Percentiles rank a stretch among this genome's conserved stretches.
phyloP scores from a whole-genome alignment of 2,329 filamentous ascomycete genomes.

The Rutstroemia sp. region DNA sequence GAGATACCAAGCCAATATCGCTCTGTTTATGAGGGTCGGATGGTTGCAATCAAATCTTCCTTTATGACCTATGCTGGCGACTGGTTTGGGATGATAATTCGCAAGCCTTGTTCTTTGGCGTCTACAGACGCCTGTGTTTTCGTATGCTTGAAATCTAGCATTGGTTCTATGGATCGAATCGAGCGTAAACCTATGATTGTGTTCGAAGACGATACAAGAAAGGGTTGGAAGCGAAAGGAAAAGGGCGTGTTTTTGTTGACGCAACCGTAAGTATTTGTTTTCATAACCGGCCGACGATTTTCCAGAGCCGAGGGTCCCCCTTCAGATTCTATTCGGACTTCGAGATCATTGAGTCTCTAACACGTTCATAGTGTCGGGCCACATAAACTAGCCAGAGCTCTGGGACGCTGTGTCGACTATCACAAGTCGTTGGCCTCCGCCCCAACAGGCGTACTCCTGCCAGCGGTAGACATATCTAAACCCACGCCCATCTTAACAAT shows the following conservation, averaged over 20 bases:
- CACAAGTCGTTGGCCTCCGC: neutral
- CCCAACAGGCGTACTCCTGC: no score
- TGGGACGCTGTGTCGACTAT: constrained; percentile 15
- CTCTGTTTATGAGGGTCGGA: constrained; percentile 7
- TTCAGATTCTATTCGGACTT: neutral
- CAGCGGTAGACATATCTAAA: neutral
- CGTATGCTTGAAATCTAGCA: constrained; percentile 13
- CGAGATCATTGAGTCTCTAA: neutral
- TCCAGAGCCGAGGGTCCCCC: neutral
- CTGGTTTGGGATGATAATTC: constrained; percentile 20
- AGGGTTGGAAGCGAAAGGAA: neutral
- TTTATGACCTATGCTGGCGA: constrained; percentile 12
- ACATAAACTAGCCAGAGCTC: constrained; percentile 15
- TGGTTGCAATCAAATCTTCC: constrained; percentile 14
- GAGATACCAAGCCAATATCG: constrained; percentile 12
- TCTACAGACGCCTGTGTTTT: constrained; percentile 10
- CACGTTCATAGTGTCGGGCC: constrained; percentile 14
- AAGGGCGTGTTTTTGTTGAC: constrained; percentile 13
- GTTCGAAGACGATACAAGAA: constrained; percentile 13
- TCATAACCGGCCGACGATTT: neutral
- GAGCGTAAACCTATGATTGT: constrained; percentile 15
- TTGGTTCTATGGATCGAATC: neutral
- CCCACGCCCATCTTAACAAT: no score
- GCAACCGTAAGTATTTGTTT: constrained; percentile 15
- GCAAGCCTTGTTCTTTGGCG: constrained; percentile 4